These are phyloP conservation scores for Conoideocrella luteorostrata DNA, from an alignment of 2,329 filamentous ascomycete genomes.

Conservation along the genomic window DNA sequence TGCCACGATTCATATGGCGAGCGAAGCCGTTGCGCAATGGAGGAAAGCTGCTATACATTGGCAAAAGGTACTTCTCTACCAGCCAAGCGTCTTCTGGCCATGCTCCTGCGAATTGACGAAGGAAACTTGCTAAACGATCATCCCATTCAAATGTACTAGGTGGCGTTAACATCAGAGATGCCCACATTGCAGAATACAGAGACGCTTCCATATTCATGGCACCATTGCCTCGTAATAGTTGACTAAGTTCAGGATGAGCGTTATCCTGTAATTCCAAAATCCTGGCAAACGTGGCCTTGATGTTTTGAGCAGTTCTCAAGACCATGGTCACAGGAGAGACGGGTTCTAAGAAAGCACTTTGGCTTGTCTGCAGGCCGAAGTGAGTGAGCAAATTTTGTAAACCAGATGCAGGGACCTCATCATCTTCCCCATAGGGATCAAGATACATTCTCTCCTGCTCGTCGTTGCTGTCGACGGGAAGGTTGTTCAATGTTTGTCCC, in stretches of 20 bases:
- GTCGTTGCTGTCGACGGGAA: conserved; percentile 28
- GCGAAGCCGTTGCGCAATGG: conserved; percentile 20
- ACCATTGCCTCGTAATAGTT: conserved; percentile 28
- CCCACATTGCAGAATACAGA: conserved; percentile 70
- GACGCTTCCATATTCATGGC: conserved; percentile 47
- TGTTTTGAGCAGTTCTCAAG: conserved; percentile 68
- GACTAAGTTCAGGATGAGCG: conserved; percentile 21
- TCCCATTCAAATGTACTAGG: conserved; percentile 46
- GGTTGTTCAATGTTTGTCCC: conserved; percentile 55
- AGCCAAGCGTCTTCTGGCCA: conserved; percentile 63
- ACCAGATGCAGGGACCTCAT: conserved; percentile 56
- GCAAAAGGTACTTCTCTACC: conserved; percentile 58
- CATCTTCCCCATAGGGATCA: conserved; percentile 68
- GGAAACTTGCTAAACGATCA: conserved; percentile 57
- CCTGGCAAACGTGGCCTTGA: conserved; percentile 57
- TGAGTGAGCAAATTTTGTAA: conserved; percentile 54
- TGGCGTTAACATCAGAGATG: conserved; percentile 50
- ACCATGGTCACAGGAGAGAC: conserved; percentile 62
- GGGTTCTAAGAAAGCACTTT: conserved; percentile 52
- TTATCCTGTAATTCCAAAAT: conserved; percentile 22
- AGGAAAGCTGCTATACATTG: conserved; percentile 48
- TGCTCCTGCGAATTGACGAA: conserved; percentile 34
- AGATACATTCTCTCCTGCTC: conserved; percentile 61
- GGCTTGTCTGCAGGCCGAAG: conserved; percentile 35
- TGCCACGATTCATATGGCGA: conserved; percentile 18